Conservation (phyloP, 208 protist genomes). For the Leishmania major region DNA sequence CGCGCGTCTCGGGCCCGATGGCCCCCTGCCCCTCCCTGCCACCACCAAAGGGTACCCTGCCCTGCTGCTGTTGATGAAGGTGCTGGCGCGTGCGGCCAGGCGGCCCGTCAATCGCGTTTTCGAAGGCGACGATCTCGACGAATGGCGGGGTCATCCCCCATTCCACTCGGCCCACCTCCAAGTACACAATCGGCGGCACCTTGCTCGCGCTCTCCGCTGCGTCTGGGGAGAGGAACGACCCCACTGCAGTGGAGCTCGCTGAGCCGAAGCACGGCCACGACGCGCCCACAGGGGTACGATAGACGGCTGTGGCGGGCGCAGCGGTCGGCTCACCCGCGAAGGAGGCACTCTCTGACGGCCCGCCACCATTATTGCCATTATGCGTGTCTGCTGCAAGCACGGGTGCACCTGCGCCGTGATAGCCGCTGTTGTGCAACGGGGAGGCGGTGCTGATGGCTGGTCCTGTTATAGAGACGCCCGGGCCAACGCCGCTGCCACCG, state of each 20-base stretch:
- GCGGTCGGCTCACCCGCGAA: not conserved
- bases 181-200: constrained; percentile 43
- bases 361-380: not conserved
- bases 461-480: not conserved
- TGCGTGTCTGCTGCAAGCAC: not conserved
- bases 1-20: constrained; percentile 4
- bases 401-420: not conserved
- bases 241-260: not conserved
- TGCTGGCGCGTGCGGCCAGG: constrained; percentile 12
- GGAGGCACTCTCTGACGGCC: not conserved
- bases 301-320: not conserved
- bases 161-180: constrained; percentile 56
- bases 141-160: constrained; percentile 80
- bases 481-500: constrained; percentile 2
- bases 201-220: constrained; percentile 2
- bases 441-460: not conserved
- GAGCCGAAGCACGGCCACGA: not conserved
- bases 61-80: not conserved
- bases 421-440: not conserved
- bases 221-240: not conserved
- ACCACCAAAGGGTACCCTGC: not conserved
- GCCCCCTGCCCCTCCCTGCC: not conserved
- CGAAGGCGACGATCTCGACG: constrained; percentile 66
- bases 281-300: not conserved
- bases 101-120: constrained; percentile 48